A percentile compares a stretch with the other conserved stretches of the same genome.
Conservation (phyloP, 345 rosid genomes). For the Gossypium bickii region DNA sequence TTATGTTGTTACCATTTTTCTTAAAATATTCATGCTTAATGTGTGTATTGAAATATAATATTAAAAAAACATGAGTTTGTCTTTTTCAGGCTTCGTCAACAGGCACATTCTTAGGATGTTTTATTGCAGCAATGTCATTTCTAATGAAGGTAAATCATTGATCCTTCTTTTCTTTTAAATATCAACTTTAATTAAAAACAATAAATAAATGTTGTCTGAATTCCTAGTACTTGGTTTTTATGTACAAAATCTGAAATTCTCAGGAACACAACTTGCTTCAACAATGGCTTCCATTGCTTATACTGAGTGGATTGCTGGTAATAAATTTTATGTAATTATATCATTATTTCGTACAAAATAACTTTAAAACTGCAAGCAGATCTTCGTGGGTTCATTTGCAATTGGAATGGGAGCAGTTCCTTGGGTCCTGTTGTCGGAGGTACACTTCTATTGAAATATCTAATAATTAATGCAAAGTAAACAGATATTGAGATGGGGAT, state of each 20-base stretch:
- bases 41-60: too few species aligned
- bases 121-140: slow-evolving; percentile 15
- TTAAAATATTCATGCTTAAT: too few species aligned
- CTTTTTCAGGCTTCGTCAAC: slow-evolving; percentile 1
- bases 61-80: background rate
- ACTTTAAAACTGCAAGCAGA: slow-evolving; percentile 13
- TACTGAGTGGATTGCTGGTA: slow-evolving; percentile 12
- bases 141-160: background rate
- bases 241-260: background rate
- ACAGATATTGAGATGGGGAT: too few species aligned
- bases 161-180: background rate
- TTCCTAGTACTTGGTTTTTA: background rate
- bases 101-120: slow-evolving; percentile 18
- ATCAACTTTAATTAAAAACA: too few species aligned
- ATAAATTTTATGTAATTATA: background rate
- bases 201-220: too few species aligned
- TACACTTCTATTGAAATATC: background rate
- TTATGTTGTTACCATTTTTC: too few species aligned
- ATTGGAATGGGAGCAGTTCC: slow-evolving; percentile 52
- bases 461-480: too few species aligned
- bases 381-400: slow-evolving; percentile 36
- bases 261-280: slow-evolving; percentile 12
- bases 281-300: slow-evolving; percentile 9
- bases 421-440: slow-evolving; percentile 53
- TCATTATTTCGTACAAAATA: background rate